Conservation (phyloP, 306 rosid genomes). For the Spatholobus suberectus region DNA sequence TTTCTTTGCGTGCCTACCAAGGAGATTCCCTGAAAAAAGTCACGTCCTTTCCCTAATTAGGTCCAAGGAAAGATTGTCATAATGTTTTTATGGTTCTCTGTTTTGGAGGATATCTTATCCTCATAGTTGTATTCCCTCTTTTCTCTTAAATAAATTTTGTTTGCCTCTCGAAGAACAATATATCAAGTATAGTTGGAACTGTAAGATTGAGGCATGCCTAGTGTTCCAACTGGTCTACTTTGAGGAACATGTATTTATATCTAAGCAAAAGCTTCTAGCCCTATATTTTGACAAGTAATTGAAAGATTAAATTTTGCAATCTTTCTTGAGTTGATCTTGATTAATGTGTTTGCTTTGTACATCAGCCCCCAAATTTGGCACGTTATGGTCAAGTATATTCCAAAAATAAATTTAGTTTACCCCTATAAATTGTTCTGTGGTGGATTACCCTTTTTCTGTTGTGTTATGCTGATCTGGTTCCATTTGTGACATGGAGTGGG, state of each 20-base stretch:
- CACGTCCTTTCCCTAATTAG: not conserved
- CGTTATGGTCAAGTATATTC: conserved; percentile 7
- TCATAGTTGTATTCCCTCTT: not conserved
- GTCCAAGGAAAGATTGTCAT: not conserved
- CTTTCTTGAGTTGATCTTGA: conserved; percentile 29
- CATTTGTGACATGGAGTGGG: not conserved
- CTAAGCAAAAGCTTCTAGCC: conserved; percentile 12
- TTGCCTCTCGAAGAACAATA: not conserved
- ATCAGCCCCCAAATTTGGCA: conserved; percentile 9
- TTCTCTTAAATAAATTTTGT: not conserved
- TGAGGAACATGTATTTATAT: not conserved
- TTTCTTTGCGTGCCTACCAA: not conserved
- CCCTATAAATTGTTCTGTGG: not conserved
- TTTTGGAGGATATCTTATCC: conserved; percentile 20
- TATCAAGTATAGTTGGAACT: not conserved
- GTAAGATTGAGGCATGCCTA: conserved; percentile 17
- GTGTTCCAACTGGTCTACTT: conserved; percentile 3
- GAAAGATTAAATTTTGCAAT: not conserved
- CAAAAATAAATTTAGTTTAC: not conserved
- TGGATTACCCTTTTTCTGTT: conserved; percentile 8
- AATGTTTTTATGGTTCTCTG: not conserved
- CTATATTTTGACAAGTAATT: conserved; percentile 13
- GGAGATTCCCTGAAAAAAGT: not conserved
- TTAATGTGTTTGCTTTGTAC: not conserved
- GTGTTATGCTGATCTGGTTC: not conserved